Conservation (phyloP, 2,329 filamentous ascomycete genomes). For the Ilyonectria robusta region DNA sequence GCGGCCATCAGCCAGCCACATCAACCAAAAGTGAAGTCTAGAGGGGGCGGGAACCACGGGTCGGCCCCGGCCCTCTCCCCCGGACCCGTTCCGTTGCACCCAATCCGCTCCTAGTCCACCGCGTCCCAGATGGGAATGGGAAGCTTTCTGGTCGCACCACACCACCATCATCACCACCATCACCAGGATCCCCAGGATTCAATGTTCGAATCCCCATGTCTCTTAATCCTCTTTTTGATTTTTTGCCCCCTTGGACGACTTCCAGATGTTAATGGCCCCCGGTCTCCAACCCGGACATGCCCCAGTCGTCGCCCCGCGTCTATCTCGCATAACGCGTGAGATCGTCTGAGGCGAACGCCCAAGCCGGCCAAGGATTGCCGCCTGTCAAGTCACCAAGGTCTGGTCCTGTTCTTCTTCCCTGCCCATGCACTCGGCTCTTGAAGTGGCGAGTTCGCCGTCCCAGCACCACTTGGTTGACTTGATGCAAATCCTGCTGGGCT, state of each 20-base stretch:
- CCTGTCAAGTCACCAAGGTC: background rate
- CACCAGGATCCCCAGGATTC: constrained; percentile 3
- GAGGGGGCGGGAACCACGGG: constrained; percentile 45
- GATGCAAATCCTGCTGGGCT: background rate
- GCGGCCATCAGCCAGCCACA: constrained; percentile 16
- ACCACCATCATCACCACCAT: constrained; percentile 11
- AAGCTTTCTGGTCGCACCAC: background rate
- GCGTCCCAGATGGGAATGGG: constrained; percentile 1
- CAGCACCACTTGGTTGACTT: background rate
- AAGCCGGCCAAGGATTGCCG: constrained; percentile 5
- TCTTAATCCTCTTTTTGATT: background rate
- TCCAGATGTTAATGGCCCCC: constrained; percentile 1
- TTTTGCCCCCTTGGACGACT: constrained; percentile 7
- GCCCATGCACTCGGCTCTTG: constrained; percentile 7
- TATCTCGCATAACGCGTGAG: constrained; percentile 28
- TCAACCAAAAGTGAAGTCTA: constrained; percentile 33
- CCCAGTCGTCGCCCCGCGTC: constrained; percentile 21
- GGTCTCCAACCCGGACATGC: constrained; percentile 3
- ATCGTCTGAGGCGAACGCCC: constrained; percentile 18
- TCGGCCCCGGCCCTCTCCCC: constrained; percentile 33
- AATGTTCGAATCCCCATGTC: constrained; percentile 1
- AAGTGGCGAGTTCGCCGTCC: background rate
- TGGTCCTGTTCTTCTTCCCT: constrained; percentile 1
- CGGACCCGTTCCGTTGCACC: constrained; percentile 23
- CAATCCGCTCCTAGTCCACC: constrained; percentile 37